Evolutionary conservation across 2,329 filamentous ascomycete species (phyloP).

Genomic region (Orbilia javanica): DNA sequence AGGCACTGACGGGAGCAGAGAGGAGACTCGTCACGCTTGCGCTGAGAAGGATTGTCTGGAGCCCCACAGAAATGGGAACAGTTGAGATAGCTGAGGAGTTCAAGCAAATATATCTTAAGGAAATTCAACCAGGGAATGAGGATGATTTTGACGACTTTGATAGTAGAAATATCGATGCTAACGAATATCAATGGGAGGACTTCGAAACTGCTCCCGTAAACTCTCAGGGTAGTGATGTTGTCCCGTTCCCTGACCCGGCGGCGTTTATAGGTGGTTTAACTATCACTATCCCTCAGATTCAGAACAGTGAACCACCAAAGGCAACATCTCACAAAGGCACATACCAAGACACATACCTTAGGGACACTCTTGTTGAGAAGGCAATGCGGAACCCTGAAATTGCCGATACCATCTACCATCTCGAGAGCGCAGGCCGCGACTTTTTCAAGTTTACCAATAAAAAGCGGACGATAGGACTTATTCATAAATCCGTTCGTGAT

Average conservation of each 20-base stretch:
- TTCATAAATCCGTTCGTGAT: slow-evolving; percentile 37
- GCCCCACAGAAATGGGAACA: slow-evolving; percentile 9
- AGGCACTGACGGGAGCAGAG: slow-evolving; percentile 8
- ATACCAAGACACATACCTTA: neutral
- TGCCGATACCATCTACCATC: slow-evolving; percentile 27
- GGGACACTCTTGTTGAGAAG: neutral
- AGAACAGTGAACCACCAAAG: neutral
- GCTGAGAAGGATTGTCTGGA: slow-evolving; percentile 34
- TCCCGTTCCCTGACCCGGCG: no score
- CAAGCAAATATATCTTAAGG: slow-evolving; percentile 20
- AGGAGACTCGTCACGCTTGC: slow-evolving; percentile 29
- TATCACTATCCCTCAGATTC: no score
- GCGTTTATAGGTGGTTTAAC: no score
- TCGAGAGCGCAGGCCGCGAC: slow-evolving; percentile 11
- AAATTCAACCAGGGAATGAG: neutral
- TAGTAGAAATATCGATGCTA: neutral
- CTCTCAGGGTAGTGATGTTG: neutral
- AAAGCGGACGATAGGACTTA: slow-evolving; percentile 9
- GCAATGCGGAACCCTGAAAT: slow-evolving; percentile 25
- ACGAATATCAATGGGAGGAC: neutral
- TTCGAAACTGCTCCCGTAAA: neutral
- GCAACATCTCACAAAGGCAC: neutral
- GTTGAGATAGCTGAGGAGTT: slow-evolving; percentile 40
- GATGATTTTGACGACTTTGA: slow-evolving; percentile 9
- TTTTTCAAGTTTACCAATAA: slow-evolving; percentile 35